A percentile compares a stretch with the other conserved stretches of the same genome.
Evolutionary conservation across 805 yeast species (phyloP).

Genomic region (Candida bentonensis): DNA sequence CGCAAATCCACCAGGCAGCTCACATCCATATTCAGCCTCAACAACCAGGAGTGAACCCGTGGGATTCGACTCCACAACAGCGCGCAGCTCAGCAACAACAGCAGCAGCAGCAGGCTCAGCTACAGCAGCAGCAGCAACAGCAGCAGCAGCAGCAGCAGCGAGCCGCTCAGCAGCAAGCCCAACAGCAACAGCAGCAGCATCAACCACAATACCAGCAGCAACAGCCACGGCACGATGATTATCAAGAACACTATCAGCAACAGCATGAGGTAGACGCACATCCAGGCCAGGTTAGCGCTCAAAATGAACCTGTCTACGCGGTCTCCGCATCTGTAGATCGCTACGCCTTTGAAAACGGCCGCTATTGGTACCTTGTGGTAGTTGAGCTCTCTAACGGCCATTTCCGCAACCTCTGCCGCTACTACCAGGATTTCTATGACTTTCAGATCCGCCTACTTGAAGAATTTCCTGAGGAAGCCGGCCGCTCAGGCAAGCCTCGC

Average conservation of each 20-base stretch:
- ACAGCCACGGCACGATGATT: constrained; percentile 6
- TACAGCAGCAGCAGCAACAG: constrained; percentile 2
- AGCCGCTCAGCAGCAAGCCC: constrained; percentile 8
- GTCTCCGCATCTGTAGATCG: constrained; percentile 64
- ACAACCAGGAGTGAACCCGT: background rate
- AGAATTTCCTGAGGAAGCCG: constrained; percentile 84
- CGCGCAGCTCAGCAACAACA: constrained; percentile 3
- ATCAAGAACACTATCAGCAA: constrained; percentile 7
- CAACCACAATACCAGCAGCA: background rate
- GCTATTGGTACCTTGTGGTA: constrained; percentile 74
- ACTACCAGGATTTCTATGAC: constrained; percentile 91
- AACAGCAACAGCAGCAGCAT: constrained; percentile 5
- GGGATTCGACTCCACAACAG: constrained; percentile 1
- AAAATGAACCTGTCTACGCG: constrained; percentile 21
- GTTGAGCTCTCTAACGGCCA: constrained; percentile 59
- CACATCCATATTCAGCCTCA: background rate
- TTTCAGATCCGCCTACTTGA: constrained; percentile 74
- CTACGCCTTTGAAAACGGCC: constrained; percentile 66
- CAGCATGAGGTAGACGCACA: background rate
- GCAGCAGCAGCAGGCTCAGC: constrained; percentile 4
- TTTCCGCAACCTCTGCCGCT: constrained; percentile 62
- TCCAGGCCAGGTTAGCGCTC: background rate
- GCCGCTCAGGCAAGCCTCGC: constrained; percentile 64
- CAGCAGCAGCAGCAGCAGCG: constrained; percentile 10
- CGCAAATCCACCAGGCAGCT: background rate